Base-by-base conservation (phyloP, 495 filamentous ascomycete species). In the Trichoderma erinaceum region DNA sequence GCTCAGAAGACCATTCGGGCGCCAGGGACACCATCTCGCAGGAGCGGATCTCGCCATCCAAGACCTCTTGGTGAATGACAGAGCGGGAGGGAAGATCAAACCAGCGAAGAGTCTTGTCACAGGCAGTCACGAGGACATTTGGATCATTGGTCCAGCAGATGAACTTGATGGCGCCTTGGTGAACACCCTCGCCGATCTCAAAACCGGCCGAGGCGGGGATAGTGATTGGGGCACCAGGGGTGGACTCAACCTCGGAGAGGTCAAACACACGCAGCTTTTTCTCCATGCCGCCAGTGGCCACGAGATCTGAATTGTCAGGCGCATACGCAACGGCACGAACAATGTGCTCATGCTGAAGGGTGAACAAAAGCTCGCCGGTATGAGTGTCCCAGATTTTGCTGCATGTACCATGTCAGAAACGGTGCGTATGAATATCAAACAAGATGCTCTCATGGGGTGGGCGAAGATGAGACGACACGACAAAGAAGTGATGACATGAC, bases 301-400 rank as follows among this genome's bases (percentile, higher is more conserved):
- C 75, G 63, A 98, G 85, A 27, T 90, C 85, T 63, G 89, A 87
- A 16, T 90, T 89, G 52, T 86, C 87, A n/a, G 87, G 86, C 29
- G 93, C 91, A 71, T 97, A 97, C 12, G 93, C 92, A 41, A 97
- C 87, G 8, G 96, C 91, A 66, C 95, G 92, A 69, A 97, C 93
- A 70, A 99, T 97, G 77, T 98, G 96, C 67, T 91, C 84, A 77
- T 98, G 96, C 71, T 92, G 87, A 29, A 99, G 86, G 7, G 92
- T 91, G 75, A 89, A 90, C 38, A 97, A 84, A 50, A 90, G 89
- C 82, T 97, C 96, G 71, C 95, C 95, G 5, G 90, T 93, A 72
- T 93, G 89, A 7, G 95, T 97, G 73, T 99, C 95, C 95, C 95
- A 99, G 52, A 99, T 88, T 75, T 95, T 97, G 65, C 91, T 94